Evolutionary conservation across 805 yeast species (phyloP).

Genomic region (Starmerella vitae): DNA sequence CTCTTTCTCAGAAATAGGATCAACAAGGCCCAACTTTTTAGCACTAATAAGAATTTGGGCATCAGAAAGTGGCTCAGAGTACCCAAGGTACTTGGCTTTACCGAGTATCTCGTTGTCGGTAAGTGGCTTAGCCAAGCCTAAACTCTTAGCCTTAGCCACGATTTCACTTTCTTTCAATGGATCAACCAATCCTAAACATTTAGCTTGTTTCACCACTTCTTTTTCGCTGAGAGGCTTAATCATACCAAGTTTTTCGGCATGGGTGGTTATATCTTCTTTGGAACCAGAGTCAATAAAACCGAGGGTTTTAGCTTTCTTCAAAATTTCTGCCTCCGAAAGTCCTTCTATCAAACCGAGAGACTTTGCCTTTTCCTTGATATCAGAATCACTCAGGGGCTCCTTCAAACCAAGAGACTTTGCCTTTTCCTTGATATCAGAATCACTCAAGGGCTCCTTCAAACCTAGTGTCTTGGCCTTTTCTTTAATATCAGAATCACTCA

Average conservation of each 20-base stretch:
- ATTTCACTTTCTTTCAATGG: constrained; percentile 9
- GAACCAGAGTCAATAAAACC: constrained; percentile 10
- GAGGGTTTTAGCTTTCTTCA: constrained; percentile 6
- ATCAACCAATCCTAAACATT: constrained; percentile 19
- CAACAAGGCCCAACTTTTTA: constrained; percentile 39
- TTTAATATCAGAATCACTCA: constrained; percentile 3
- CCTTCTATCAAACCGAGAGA: constrained; percentile 18
- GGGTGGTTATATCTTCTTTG: constrained; percentile 4
- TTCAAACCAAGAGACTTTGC: constrained; percentile 11
- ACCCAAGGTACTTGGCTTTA: constrained; percentile 10
- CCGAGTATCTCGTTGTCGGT: constrained; percentile 6
- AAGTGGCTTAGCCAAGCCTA: constrained; percentile 50
- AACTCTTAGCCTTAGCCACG: constrained; percentile 57
- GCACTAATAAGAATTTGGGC: constrained; percentile 32
- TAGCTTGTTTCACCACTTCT: constrained; percentile 16
- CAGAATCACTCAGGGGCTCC: constrained; percentile 42
- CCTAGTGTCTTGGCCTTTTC: constrained; percentile 20
- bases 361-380: constrained; percentile 19
- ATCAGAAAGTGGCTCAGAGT: constrained; percentile 4
- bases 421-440: constrained; percentile 31
- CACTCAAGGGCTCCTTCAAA: constrained; percentile 5
- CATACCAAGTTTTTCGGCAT: constrained; percentile 14
- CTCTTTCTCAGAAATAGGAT: constrained; percentile 2
- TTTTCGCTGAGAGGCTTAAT: constrained; percentile 7
- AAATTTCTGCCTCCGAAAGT: constrained; percentile 8